Evolutionary conservation across 106 monocot genomes (phyloP), one percentile per base, ranked within the genome.

Genomic region (Phalaenopsis aphrodite): DNA sequence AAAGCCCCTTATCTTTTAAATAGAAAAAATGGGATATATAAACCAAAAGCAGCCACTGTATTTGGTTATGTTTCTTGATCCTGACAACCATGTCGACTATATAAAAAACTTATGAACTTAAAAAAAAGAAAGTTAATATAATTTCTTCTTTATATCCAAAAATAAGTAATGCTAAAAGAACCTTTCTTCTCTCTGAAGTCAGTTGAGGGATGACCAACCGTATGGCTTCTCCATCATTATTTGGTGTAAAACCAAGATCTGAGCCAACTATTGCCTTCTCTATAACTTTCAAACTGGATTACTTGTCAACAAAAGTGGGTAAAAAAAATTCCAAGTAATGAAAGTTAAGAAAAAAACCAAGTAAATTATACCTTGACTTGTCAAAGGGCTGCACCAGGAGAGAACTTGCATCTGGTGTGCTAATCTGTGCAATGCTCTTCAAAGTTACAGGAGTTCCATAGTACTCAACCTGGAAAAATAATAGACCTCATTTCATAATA

Each of bases 131-230:
- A 76, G 6, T 74, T 19, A 43, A 3, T 42, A 24, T 30, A 3
- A 1, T 76, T 76, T 42, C 23, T 82, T 43, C 24, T 14, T 36
- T 52, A 39, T 5, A 41, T 24, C 16, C 38, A 78, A 30, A 43
- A 23, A 72, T 21, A 49, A 78, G 38, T 19, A 7, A 68, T 52
- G 14, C 9, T 72, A 75, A 76, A 76, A 37, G 77, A 64, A 94
- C 98, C 98, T 98, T 98, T 74, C 94, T 98, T 84, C 98, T 84
- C 12, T 98, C 98, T 78, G 98, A 88, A 55, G 98, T 98, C 80
- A 98, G 82, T 46, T 88, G 92, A 77, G 98, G 98, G 14, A 98
- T 84, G 82, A 77, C 82, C 78, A 94, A 68, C 56, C 94, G 79
- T 81, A 98, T 98, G 37, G 80, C 85, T 75, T 98, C 94, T 75